Percentiles rank a stretch among this genome's conserved stretches.
Evolutionary conservation across 352 stramenopile genomes (phyloP).

Genomic region (Aphanomyces cochlioides): DNA sequence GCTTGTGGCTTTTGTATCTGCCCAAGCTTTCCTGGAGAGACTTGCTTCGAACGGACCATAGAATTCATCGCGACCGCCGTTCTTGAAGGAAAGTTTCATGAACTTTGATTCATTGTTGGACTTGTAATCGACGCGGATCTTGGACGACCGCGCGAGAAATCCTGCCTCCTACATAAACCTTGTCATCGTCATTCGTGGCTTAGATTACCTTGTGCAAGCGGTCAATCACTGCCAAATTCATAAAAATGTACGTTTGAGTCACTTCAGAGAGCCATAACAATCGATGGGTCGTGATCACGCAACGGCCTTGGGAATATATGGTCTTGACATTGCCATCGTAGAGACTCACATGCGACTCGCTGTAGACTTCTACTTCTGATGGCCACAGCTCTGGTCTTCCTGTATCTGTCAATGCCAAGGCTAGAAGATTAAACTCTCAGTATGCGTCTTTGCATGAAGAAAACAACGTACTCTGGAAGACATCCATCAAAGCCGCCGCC

Average conservation of each 20-base stretch:
- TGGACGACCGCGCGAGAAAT: constrained; percentile 79
- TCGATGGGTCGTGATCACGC: constrained; percentile 77
- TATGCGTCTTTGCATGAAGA: no score
- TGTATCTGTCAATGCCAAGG: constrained; percentile 60
- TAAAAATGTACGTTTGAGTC: constrained; percentile 15
- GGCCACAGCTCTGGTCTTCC: constrained; percentile 68
- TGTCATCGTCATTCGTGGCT: no score
- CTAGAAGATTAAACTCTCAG: constrained; percentile 31
- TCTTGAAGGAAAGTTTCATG: constrained; percentile 85
- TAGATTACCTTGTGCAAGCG: constrained; percentile 17
- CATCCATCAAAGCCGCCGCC: no score
- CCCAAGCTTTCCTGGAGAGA: constrained; percentile 66
- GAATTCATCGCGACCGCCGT: constrained; percentile 79
- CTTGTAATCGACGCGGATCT: constrained; percentile 62
- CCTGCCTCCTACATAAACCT: constrained; percentile 50
- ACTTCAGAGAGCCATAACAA: constrained; percentile 52
- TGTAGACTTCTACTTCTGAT: constrained; percentile 86
- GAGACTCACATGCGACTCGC: constrained; percentile 74
- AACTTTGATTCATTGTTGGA: constrained; percentile 33
- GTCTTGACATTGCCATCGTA: constrained; percentile 83
- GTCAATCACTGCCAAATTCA: constrained; percentile 19
- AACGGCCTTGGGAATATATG: constrained; percentile 57
- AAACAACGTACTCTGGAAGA: no score
- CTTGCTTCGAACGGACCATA: constrained; percentile 67
- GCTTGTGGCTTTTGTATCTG: constrained; percentile 61